Percentiles rank a stretch among this genome's conserved stretches.
These are phyloP conservation scores for Lasiodiplodia theobromae DNA, from an alignment of 2,329 filamentous ascomycete species.

Conservation along the genomic window DNA sequence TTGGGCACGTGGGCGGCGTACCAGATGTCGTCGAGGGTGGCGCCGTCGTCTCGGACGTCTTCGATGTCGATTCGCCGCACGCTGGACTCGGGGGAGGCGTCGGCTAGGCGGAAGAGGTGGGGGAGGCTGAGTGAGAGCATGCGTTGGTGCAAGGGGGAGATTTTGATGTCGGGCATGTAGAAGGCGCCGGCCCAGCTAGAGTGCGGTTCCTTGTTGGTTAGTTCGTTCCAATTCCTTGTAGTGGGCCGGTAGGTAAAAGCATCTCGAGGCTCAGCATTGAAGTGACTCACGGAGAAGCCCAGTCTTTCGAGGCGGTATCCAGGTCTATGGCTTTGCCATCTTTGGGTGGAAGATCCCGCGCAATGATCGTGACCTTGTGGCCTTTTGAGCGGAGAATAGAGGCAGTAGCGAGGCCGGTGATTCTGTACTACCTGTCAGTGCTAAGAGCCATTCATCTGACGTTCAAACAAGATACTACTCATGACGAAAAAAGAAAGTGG, in stretches of 20 bases:
- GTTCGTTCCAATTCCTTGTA: not conserved
- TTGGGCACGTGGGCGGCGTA: slow-evolving; percentile 31
- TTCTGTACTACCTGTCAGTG: slow-evolving; percentile 14
- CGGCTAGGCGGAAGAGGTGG: slow-evolving; percentile 31
- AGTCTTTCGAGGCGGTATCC: slow-evolving; percentile 39
- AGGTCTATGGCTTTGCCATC: slow-evolving; percentile 30
- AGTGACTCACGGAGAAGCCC: slow-evolving; percentile 39
- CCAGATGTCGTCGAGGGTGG: slow-evolving; percentile 29
- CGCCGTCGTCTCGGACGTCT: slow-evolving; percentile 31
- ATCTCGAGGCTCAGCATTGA: not conserved
- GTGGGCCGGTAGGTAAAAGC: not conserved
- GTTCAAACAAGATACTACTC: too few species aligned
- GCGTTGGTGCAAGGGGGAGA: slow-evolving; percentile 34
- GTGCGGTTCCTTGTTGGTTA: not conserved
- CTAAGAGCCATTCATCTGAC: not conserved
- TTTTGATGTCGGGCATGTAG: slow-evolving; percentile 37
- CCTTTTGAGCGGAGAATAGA: slow-evolving; percentile 37
- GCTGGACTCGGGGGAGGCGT: slow-evolving; percentile 31
- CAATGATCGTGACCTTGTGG: slow-evolving; percentile 44
- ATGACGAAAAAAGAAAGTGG: not conserved
- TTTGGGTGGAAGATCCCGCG: slow-evolving; percentile 37
- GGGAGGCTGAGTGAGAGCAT: slow-evolving; percentile 39
- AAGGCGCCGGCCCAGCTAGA: slow-evolving; percentile 42
- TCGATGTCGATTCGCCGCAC: slow-evolving; percentile 32
- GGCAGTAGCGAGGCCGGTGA: slow-evolving; percentile 40